These are phyloP conservation scores for Pulveroboletus sp. DNA, from an alignment of 768 basidiomycete genomes.

Conservation along the genomic window DNA sequence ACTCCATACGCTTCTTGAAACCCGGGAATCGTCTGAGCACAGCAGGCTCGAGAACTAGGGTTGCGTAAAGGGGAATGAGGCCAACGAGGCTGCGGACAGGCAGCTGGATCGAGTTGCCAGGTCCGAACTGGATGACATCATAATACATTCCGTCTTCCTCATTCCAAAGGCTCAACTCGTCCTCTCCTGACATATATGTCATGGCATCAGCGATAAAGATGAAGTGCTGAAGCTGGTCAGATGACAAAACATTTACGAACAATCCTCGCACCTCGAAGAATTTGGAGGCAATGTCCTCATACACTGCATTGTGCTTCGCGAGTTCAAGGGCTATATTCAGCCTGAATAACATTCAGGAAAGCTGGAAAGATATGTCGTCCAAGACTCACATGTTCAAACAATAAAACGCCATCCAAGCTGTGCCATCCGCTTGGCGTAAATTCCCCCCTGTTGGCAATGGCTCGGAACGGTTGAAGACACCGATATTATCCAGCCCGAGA, in stretches of 20 bases:
- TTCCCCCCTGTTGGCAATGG: slow-evolving; percentile 92
- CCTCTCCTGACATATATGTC: slow-evolving; percentile 83
- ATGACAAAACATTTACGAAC: background rate
- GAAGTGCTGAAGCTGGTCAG: slow-evolving; percentile 66
- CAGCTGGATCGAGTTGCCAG: slow-evolving; percentile 80
- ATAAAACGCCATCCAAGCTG: slow-evolving; percentile 99
- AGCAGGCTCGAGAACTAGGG: slow-evolving; percentile 87
- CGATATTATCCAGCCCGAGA: slow-evolving; percentile 96
- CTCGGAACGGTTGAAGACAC: slow-evolving; percentile 96
- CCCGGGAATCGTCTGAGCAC: slow-evolving; percentile 91
- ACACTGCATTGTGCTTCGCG: slow-evolving; percentile 95
- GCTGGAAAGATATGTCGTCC: background rate
- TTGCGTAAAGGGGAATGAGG: slow-evolving; percentile 95
- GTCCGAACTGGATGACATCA: slow-evolving; percentile 90
- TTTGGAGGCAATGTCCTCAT: slow-evolving; percentile 99
- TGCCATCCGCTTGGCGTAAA: slow-evolving; percentile 96
- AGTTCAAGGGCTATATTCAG: slow-evolving; percentile 96
- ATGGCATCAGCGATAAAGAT: slow-evolving; percentile 98
- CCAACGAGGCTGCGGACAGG: slow-evolving; percentile 95
- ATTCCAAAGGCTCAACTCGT: slow-evolving; percentile 87
- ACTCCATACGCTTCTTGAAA: slow-evolving; percentile 98
- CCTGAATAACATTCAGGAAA: slow-evolving; percentile 42
- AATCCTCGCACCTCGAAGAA: slow-evolving; percentile 71
- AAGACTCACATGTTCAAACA: slow-evolving; percentile 83
- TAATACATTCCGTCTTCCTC: slow-evolving; percentile 99